Conservation (phyloP, 768 basidiomycete genomes). For the Mycena albidolilacea region DNA sequence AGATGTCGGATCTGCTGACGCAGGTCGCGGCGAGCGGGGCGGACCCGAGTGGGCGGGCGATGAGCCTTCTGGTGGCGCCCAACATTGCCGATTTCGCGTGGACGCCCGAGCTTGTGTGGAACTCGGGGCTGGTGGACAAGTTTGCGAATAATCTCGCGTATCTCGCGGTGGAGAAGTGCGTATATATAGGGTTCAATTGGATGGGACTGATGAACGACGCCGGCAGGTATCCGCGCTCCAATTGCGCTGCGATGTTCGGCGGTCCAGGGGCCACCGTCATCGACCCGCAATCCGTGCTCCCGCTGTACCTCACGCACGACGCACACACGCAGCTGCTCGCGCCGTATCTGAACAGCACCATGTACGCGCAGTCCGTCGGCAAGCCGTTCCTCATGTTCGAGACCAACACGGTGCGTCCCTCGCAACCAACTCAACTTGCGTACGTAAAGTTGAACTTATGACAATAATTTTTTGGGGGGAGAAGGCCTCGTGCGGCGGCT, state of each 20-base stretch:
- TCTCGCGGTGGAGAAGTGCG: constrained; percentile 54
- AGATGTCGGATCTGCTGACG: neutral
- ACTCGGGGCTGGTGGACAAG: constrained; percentile 51
- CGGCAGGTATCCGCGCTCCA: constrained; percentile 49
- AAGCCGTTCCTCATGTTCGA: constrained; percentile 50
- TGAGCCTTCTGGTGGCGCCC: constrained; percentile 60
- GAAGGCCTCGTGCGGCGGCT: too few species aligned
- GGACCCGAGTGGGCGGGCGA: neutral
- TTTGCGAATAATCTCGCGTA: constrained; percentile 50
- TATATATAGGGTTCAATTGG: neutral
- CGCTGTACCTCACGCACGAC: constrained; percentile 61
- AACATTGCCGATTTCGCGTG: constrained; percentile 55
- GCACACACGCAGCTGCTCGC: constrained; percentile 50
- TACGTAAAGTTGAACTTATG: neutral
- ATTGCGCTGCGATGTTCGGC: constrained; percentile 48
- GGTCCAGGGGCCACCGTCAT: constrained; percentile 28
- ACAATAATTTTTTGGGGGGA: too few species aligned
- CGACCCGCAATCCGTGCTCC: constrained; percentile 41
- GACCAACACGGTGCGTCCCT: neutral
- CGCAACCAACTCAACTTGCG: too few species aligned
- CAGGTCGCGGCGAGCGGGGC: neutral
- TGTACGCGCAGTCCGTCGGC: constrained; percentile 47
- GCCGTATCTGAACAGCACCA: constrained; percentile 54
- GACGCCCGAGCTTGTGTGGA: constrained; percentile 49
- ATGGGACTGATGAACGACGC: too few species aligned